Evolutionary conservation across 768 basidiomycete genomes (phyloP), one percentile per base, ranked within the genome.

Genomic region (Termitomyces sp.): DNA sequence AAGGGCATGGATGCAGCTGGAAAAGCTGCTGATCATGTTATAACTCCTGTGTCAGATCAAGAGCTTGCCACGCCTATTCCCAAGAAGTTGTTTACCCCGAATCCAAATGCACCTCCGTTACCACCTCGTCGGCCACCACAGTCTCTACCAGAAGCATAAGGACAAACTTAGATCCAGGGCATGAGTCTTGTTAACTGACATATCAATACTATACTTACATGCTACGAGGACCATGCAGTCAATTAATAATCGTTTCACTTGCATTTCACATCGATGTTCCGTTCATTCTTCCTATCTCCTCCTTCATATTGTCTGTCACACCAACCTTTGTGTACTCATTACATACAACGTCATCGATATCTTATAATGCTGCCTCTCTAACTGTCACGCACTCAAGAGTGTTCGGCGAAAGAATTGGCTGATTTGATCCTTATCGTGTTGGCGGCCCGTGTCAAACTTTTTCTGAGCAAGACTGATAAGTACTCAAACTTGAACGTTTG

Each of bases 81-180:
- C 32, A 49, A 52, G 10, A 56, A 57, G 16, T 24, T 42, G 16
- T 44, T 42, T 30, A 56, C 43, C 30, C 26, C n/a, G 26, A 61
- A 54, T 26, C 20, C 54, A 35, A 64, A 63, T 24, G 61, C 59
- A 32, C 65, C 65, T 14, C 65, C 65, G 24, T 35, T 66, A 44
- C 65, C 65, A 16, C 65, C 63, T n/a, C 64, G 65, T 42, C 64
- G 64, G 13, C 59, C 56, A 13, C 38, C 26, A 20, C 60, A 57
- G 16, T 46, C 43, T 50, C 28, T 33, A 20, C 42, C 52, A 53
- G 53, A 59, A 53, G 42, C 51, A 4, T 26, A 53, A 40, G 30
- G 33, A 44, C 51, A 54, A 35, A 36, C 32, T 56, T 48, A 47
- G 44, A 28, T 40, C 26, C 36, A 46, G 28, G 2, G 36, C 36